phyloP scores from a whole-genome alignment of 805 yeast species.

The Suhomyces pyralidae region DNA sequence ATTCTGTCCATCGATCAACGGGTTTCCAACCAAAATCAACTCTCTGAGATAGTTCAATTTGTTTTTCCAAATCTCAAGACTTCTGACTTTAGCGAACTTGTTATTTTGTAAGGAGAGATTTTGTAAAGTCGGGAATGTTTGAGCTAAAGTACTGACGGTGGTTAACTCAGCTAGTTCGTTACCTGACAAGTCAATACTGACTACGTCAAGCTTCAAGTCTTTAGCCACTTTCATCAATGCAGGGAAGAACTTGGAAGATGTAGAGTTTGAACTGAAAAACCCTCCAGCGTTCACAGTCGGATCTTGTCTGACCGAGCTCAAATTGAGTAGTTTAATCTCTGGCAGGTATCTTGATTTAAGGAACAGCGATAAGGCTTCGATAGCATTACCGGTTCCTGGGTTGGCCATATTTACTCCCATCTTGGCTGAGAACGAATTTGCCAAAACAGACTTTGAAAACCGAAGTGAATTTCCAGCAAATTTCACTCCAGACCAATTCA shows the following conservation, averaged over 20 bases:
- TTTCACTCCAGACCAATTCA: conserved; percentile 68
- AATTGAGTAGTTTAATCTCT: conserved; percentile 61
- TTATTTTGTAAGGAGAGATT: conserved; percentile 83
- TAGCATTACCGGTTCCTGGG: conserved; percentile 40
- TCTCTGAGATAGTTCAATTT: conserved; percentile 75
- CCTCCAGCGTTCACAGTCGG: conserved; percentile 59
- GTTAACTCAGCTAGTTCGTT: conserved; percentile 61
- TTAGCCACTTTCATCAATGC: conserved; percentile 83
- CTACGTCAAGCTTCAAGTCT: conserved; percentile 53
- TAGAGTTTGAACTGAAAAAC: conserved; percentile 56
- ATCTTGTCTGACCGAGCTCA: conserved; percentile 64
- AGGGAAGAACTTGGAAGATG: conserved; percentile 79
- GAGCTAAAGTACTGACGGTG: conserved; percentile 61
- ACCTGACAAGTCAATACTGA: conserved; percentile 63
- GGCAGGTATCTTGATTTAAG: conserved; percentile 66
- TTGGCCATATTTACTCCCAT: conserved; percentile 5
- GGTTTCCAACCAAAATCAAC: conserved; percentile 74
- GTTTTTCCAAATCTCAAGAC: conserved; percentile 72
- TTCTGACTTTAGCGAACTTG: conserved; percentile 53
- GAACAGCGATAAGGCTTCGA: conserved; percentile 60
- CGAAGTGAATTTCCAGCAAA: conserved; percentile 73
- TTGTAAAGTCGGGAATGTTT: conserved; percentile 68
- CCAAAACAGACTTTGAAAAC: conserved; percentile 38
- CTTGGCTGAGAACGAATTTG: conserved; percentile 14
- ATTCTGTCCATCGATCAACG: conserved; percentile 43